Percentiles rank a stretch among this genome's conserved stretches.
phyloP scores from a whole-genome alignment of 2,329 filamentous ascomycete genomes.

The Botryotinia globosa region DNA sequence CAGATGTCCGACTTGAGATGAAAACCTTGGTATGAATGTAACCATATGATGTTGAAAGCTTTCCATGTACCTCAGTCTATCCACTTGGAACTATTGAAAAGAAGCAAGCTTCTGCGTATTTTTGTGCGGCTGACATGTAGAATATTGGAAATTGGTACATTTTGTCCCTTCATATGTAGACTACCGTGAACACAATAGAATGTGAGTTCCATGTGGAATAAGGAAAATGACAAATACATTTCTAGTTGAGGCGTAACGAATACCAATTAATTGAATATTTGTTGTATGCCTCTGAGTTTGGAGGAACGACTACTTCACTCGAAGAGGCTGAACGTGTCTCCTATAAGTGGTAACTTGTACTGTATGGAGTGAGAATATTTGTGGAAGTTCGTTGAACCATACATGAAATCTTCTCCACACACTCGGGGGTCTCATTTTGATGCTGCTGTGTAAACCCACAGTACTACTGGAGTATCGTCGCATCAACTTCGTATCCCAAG shows the following conservation, averaged over 20 bases:
- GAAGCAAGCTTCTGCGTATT: background rate
- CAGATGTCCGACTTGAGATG: constrained; percentile 14
- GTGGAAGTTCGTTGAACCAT: constrained; percentile 8
- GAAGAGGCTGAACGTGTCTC: background rate
- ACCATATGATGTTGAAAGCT: background rate
- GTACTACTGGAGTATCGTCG: constrained; percentile 1
- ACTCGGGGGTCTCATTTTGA: background rate
- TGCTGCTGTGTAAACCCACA: constrained; percentile 5
- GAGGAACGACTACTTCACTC: background rate
- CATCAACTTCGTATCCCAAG: constrained; percentile 10
- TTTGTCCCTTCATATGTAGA: background rate
- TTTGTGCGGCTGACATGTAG: constrained; percentile 4
- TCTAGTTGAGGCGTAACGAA: background rate
- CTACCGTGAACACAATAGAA: background rate
- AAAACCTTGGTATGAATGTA: constrained; percentile 11
- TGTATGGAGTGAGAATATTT: background rate
- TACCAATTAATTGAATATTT: background rate
- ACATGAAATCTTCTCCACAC: constrained; percentile 8
- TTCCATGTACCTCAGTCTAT: background rate
- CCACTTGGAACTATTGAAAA: constrained; percentile 19
- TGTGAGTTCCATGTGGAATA: background rate
- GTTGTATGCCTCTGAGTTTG: too few species aligned
- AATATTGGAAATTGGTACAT: background rate
- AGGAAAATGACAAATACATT: background rate
- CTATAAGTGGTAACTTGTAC: background rate